phyloP scores from a whole-genome alignment of 768 basidiomycete genomes.

The Russula brevipes region DNA sequence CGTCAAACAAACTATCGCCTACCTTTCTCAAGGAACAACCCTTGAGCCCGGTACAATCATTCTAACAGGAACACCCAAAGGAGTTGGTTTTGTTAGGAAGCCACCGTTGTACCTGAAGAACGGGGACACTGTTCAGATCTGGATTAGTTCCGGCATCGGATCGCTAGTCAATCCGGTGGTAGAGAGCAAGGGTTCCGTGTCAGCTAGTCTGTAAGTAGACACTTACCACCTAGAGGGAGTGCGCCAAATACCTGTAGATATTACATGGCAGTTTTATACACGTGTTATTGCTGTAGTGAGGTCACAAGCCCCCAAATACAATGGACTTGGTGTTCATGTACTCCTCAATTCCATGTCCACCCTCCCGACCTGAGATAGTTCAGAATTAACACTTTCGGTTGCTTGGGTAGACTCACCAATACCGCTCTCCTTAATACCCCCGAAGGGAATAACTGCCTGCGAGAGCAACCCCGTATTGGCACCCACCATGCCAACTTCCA shows the following conservation, averaged over 20 bases:
- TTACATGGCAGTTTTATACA: neutral
- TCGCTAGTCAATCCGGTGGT: slow-evolving; percentile 73
- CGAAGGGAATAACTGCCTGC: slow-evolving; percentile 79
- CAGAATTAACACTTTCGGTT: neutral
- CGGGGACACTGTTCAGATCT: slow-evolving; percentile 66
- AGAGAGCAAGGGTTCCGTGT: slow-evolving; percentile 38
- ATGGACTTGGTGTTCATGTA: slow-evolving; percentile 81
- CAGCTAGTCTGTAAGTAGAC: slow-evolving; percentile 39
- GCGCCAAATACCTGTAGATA: neutral
- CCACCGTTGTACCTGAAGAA: slow-evolving; percentile 66
- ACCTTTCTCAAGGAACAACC: slow-evolving; percentile 80
- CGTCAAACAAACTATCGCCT: slow-evolving; percentile 69
- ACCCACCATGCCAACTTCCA: slow-evolving; percentile 94
- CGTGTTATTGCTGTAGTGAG: neutral
- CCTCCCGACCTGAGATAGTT: slow-evolving; percentile 59
- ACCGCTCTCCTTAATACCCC: slow-evolving; percentile 89
- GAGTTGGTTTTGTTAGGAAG: slow-evolving; percentile 72
- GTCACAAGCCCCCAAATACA: slow-evolving; percentile 65
- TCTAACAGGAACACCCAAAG: slow-evolving; percentile 77
- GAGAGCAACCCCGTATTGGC: slow-evolving; percentile 77
- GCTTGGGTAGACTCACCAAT: slow-evolving; percentile 38
- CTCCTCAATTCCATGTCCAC: slow-evolving; percentile 85
- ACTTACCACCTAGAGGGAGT: too few relatives aligned
- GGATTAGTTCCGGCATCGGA: slow-evolving; percentile 69
- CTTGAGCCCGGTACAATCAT: slow-evolving; percentile 78